Evolutionary conservation across 495 filamentous ascomycete genomes (phyloP), one percentile per base, ranked within the genome.

Genomic region (Talaromyces adpressus): DNA sequence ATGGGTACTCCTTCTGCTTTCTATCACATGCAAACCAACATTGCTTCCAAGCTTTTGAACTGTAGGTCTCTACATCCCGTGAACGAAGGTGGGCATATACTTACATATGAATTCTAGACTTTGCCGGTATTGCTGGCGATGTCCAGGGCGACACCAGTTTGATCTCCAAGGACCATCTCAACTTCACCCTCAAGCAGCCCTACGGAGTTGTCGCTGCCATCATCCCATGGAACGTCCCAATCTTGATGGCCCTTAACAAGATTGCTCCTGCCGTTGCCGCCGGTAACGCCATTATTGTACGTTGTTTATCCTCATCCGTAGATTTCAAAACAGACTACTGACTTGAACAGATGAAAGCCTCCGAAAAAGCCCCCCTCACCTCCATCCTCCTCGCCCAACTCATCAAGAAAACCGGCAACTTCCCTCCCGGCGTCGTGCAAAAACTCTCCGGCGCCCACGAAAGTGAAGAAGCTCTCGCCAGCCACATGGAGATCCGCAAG

Each of bases 401-500:
- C 29, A 81, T 95, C 71, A 84, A 86, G 69, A 68, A 80, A 63
- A 84, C 79, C 9, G 82, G 81, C 36, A 12, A 16, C 36, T 30
- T 74, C 84, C 52, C 85, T 82, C 78, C 79, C 7, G 82, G 83
- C 12, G 82, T 85, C 7, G 67, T 88, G 54, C 82, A 76, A 58
- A 74, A 87, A 23, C 67, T 88, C 22, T 80, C 80, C 2, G 84
- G 84, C 6, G 84, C 85, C 12, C 63, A 62, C 6, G 87, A 85
- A 39, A 67, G 70, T 2, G 85, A 85, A 6, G 71, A 73, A 30
- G 74, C 76, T 0, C 75, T 89, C 1, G 79, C 82, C 6, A 71
- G 70, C 9, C 82, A 87, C 65, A 74, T 73, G 71, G 58, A 77
- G 45, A 84, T 98, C 60, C 91, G 94, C 78, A 94, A 93, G 76